Conservation (phyloP, 257 asterid genomes). For the Capsicum chinense region DNA sequence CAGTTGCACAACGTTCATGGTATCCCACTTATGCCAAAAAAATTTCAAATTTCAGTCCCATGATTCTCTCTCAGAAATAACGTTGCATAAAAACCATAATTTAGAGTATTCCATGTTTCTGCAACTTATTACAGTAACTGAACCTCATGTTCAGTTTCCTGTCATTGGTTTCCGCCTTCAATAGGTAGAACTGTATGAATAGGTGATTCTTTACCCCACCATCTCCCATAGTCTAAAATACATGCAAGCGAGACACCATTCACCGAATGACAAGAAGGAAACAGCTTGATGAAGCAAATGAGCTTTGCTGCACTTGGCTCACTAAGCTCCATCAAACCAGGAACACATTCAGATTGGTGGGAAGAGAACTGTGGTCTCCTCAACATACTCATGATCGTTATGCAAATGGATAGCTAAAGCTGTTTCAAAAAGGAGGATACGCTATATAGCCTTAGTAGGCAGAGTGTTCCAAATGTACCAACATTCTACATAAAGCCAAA, state of each 20-base stretch:
- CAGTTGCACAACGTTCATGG: not conserved
- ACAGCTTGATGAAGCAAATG: not conserved
- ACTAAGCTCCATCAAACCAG: conserved; percentile 4
- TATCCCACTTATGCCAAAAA: too few species aligned
- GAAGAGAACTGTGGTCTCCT: not conserved
- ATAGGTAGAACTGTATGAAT: not conserved
- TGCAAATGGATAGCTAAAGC: not conserved
- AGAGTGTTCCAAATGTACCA: not conserved
- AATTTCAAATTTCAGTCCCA: too few species aligned
- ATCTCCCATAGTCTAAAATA: not conserved
- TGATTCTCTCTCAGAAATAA: not conserved
- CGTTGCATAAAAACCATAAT: not conserved
- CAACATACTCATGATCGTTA: not conserved
- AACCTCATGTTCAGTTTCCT: not conserved
- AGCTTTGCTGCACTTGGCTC: not conserved
- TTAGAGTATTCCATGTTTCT: not conserved
- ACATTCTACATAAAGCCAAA: not conserved
- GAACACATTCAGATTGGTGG: not conserved
- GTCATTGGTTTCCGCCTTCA: not conserved
- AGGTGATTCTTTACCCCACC: not conserved
- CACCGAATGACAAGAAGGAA: too few species aligned
- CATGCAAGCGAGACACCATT: too few species aligned
- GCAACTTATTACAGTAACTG: not conserved
- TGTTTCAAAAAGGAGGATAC: not conserved
- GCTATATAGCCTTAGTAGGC: not conserved